phyloP scores from a whole-genome alignment of 2,329 filamentous ascomycete species.

The Pseudogymnoascus verrucosus region DNA sequence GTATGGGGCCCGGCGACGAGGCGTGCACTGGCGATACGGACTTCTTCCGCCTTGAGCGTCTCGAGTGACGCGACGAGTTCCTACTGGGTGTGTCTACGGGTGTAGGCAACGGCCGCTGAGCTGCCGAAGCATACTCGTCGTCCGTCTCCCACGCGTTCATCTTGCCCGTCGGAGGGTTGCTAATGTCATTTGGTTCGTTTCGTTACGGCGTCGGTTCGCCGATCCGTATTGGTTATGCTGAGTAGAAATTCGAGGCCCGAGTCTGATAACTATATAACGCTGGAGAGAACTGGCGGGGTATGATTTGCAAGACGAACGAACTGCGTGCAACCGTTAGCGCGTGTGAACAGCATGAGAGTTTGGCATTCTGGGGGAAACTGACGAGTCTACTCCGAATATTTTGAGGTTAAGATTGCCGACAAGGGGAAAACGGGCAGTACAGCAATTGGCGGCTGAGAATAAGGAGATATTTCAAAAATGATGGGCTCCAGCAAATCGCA shows the following conservation, averaged over 20 bases:
- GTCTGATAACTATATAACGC: background rate
- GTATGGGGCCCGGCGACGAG: constrained; percentile 50
- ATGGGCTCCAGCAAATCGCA: background rate
- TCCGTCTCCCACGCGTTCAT: constrained; percentile 57
- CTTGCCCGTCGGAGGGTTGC: constrained; percentile 12
- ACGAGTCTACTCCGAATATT: background rate
- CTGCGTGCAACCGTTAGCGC: background rate
- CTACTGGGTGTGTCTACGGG: constrained; percentile 65
- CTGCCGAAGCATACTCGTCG: constrained; percentile 50
- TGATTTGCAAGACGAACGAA: background rate
- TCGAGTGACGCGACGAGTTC: constrained; percentile 62
- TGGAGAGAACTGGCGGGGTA: background rate
- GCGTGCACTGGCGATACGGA: constrained; percentile 58
- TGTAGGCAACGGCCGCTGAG: constrained; percentile 56
- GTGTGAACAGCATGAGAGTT: background rate
- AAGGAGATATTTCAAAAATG: background rate
- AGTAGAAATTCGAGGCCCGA: background rate
- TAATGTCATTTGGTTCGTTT: background rate
- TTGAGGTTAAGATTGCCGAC: background rate
- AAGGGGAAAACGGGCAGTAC: background rate
- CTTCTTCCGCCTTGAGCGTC: constrained; percentile 37
- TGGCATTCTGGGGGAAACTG: background rate
- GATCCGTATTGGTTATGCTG: background rate
- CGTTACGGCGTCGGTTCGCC: background rate
- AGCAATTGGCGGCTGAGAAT: background rate